Base-by-base conservation (phyloP, 2,329 filamentous ascomycete genomes). In the Cladobotryum mycophilum region DNA sequence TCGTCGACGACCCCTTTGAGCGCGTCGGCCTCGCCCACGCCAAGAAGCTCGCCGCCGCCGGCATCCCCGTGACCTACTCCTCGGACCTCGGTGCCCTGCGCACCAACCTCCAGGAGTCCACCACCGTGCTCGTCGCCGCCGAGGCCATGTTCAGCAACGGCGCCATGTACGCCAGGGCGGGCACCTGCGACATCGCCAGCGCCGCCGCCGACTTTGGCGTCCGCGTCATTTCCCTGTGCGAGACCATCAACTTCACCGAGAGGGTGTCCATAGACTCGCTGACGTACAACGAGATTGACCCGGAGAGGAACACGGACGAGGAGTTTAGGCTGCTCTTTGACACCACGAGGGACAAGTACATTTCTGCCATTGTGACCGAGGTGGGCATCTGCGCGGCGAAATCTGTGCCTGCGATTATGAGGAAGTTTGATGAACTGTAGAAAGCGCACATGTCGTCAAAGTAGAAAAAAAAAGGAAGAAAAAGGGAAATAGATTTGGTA, bases 81-180 rank as follows among this genome's bases (percentile, higher is more conserved):
- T 82, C 92, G 7, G 84, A 80, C 58, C 68, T 95, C 37, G 86
- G 88, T 53, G 89, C 85, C 13, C 76, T 95, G 50, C 82, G 83
- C 46, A 83, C 88, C 58, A 84, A 86, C 41, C 80, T 96, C 47
- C 81, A 83, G 55, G 64, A 68, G 41, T 70, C 76, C 2, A 87
- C 84, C 6, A 84, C 93, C 9, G 80, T 97, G 47, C 76, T 99
- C 3, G 88, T 97, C 1, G 91, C 90, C 12, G 90, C 91, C 4
- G 91, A 96, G 65, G 88, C 89, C 37, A 93, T 99, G 83, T 93
- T 96, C 72, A 91, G 88, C 59, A 97, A 97, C 68, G 93, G 93
- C 7, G 81, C 88, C 34, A 79, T 99, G 60, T 95, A 95, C 68
- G 92, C 88, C 4, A 83, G 90, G 17, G 83, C 89, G 9, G 93